A percentile compares a stretch with the other conserved stretches of the same genome.
Evolutionary conservation across 2,329 filamentous ascomycete genomes (phyloP).

Genomic region (Metarhizium brunneum): DNA sequence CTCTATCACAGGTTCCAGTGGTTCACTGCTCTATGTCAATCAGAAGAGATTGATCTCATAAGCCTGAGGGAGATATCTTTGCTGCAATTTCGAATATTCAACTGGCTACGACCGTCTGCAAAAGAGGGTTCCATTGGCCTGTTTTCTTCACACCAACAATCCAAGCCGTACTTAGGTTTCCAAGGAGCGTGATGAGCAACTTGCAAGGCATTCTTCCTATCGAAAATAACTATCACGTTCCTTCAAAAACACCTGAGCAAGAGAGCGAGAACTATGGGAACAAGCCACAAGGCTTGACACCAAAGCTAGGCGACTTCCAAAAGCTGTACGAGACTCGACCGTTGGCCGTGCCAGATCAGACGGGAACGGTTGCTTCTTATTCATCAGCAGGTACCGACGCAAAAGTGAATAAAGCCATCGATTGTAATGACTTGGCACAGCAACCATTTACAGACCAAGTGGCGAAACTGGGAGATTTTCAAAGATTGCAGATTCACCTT

Average conservation of each 20-base stretch:
- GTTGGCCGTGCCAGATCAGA: background rate
- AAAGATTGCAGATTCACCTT: background rate
- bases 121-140: background rate
- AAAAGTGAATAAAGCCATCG: background rate
- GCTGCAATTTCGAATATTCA: too few relatives aligned
- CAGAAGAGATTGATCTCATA: background rate
- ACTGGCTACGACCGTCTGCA: too few relatives aligned
- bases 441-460: background rate
- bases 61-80: background rate
- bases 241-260: background rate
- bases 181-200: background rate
- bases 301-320: constrained; percentile 7
- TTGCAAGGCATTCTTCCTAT: background rate
- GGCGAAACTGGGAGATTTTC: constrained; percentile 5
- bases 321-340: background rate
- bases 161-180: background rate
- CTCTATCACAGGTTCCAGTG: background rate
- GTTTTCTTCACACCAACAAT: background rate
- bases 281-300: background rate
- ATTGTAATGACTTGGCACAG: background rate
- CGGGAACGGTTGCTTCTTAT: background rate
- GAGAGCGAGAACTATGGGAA: background rate
- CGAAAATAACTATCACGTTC: background rate
- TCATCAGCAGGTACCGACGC: background rate
- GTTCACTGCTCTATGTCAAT: background rate